Base-by-base conservation (phyloP, 2,329 filamentous ascomycete genomes). In the Didymella exigua region DNA sequence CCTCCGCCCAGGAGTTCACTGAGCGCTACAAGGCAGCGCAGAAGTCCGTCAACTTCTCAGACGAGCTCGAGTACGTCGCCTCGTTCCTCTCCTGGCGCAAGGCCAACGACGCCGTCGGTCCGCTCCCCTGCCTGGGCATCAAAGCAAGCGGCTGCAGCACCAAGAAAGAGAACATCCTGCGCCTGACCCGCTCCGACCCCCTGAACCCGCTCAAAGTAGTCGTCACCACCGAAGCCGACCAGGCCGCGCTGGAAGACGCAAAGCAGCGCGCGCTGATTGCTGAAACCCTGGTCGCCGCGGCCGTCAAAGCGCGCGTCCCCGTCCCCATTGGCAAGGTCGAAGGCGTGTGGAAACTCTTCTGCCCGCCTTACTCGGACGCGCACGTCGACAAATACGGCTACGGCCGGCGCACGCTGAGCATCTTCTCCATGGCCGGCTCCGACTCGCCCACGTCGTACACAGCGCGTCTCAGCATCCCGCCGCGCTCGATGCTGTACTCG, bases 381-480 rank as follows among this genome's bases (percentile, higher is more conserved):
- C 71, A 74, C 42, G 54, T 66, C 8, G 71, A 74, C 52, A 61
- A 56, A n/a, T 72, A 71, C 52, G 60, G 61, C 0, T 62, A 51
- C 19, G 71, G 71, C 0, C 49, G 62, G 41, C 67, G 71, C 30
- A 68, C 55, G 1, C 54, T 74, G 7, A 56, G 27, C 13, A 65
- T 74, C 10, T 54, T 52, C 13, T 42, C 62, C 1, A 58, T 68
- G 3, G 49, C 62, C 0, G 68, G 61, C 11, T 55, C 61, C 31
- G 57, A 43, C 10, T 30, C 49, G 10, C n/a, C 46, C 0, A 44
- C 56, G 10, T 24, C 42, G 2, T 72, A 60, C 42, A 71, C 64
- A 1, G 71, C 69, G 4, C 62, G 63, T 2, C 51, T 74, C 7
- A 58, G 31, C 21, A 56, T 72, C 21, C 69, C 69, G 0, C 70